Evolutionary conservation across 176 grass and related monocot species (phyloP).

Genomic region (Rhynchospora breviuscula): DNA sequence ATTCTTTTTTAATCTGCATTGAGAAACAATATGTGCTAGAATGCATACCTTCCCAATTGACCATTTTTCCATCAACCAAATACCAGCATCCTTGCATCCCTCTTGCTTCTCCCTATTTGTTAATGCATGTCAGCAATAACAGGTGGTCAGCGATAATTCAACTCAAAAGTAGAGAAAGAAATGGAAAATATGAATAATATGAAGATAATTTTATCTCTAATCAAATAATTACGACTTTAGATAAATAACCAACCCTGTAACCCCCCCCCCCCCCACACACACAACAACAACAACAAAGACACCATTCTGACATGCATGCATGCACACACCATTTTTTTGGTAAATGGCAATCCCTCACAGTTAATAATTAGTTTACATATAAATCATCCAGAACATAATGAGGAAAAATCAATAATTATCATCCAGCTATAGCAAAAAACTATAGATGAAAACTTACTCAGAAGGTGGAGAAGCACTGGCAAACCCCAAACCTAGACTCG

Average conservation of each 20-base stretch:
- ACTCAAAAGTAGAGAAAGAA: slow-evolving; percentile 7
- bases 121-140: background rate
- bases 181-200: background rate
- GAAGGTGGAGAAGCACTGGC: background rate
- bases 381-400: background rate
- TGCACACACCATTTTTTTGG: background rate
- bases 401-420: background rate
- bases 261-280: background rate
- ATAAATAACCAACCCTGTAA: background rate
- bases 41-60: slow-evolving; percentile 65
- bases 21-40: background rate
- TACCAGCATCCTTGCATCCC: slow-evolving; percentile 55
- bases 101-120: slow-evolving; percentile 37
- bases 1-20: background rate
- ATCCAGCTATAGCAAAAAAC: background rate
- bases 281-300: too few relatives aligned
- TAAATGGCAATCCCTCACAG: background rate
- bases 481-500: slow-evolving; percentile 11
- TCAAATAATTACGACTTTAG: background rate
- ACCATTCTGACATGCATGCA: too few relatives aligned
- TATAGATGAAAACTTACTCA: background rate
- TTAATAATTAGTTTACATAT: slow-evolving; percentile 10
- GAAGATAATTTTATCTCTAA: background rate
- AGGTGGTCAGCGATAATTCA: background rate
- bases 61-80: slow-evolving; percentile 88